phyloP scores from a whole-genome alignment of 2,329 filamentous ascomycete genomes.

The Thelonectria discophora region DNA sequence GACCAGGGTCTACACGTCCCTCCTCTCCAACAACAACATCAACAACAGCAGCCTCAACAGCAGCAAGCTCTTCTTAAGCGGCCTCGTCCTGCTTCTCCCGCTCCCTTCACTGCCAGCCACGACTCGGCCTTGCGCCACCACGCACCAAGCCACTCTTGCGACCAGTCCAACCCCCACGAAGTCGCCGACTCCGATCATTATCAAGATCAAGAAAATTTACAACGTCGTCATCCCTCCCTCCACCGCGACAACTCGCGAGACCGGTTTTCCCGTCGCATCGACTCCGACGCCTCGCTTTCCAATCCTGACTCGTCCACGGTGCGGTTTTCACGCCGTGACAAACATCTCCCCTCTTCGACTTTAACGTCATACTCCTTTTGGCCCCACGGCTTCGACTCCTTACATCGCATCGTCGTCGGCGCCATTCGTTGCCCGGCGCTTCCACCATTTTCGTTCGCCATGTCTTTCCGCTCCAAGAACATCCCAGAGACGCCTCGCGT shows the following conservation, averaged over 20 bases:
- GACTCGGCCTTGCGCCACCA: constrained; percentile 22
- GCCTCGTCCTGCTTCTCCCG: not conserved
- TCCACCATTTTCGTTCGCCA: constrained; percentile 65
- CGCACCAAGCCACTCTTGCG: constrained; percentile 24
- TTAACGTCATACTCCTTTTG: constrained; percentile 46
- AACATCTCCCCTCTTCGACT: constrained; percentile 54
- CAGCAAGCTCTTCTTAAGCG: constrained; percentile 11
- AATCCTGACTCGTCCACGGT: constrained; percentile 32
- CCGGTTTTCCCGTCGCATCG: constrained; percentile 34
- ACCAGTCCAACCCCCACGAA: constrained; percentile 30
- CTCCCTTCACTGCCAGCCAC: constrained; percentile 28
- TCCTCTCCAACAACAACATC: constrained; percentile 24
- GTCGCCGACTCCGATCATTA: constrained; percentile 29
- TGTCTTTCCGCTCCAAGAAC: constrained; percentile 61
- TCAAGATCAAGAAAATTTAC: constrained; percentile 36
- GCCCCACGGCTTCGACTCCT: constrained; percentile 57
- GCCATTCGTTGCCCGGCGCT: constrained; percentile 65
- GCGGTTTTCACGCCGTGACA: constrained; percentile 60
- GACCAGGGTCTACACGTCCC: constrained; percentile 29
- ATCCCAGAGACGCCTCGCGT: constrained; percentile 85
- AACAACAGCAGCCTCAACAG: constrained; percentile 1
- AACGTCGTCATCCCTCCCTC: constrained; percentile 26
- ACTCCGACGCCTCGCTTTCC: constrained; percentile 20
- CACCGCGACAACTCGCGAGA: constrained; percentile 25
- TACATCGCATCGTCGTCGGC: constrained; percentile 64